phyloP scores from a whole-genome alignment of 192 early-diverging fungal genomes.

The Geosiphon pyriformis region DNA sequence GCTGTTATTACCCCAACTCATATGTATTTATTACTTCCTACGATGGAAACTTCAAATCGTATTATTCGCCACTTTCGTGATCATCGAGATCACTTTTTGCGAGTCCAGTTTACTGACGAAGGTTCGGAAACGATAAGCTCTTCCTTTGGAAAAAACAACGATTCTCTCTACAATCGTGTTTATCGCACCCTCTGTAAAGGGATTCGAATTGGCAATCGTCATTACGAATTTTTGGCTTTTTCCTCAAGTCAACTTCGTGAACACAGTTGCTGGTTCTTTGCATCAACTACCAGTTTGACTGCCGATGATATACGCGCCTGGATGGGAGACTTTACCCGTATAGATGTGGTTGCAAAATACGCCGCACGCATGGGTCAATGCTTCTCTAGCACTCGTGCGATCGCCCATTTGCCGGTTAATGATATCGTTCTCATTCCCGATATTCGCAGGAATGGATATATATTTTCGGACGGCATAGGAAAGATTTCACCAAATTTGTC shows the following conservation, averaged over 20 bases:
- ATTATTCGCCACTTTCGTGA: conserved; percentile 55
- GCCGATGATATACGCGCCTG: conserved; percentile 49
- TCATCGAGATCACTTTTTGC: conserved; percentile 53
- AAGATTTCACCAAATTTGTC: conserved; percentile 50
- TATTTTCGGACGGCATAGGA: conserved; percentile 75
- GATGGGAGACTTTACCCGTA: conserved; percentile 69
- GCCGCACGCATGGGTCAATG: conserved; percentile 70
- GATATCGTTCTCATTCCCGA: conserved; percentile 51
- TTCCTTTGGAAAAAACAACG: conserved; percentile 26
- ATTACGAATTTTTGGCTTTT: conserved; percentile 60
- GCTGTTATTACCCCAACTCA: conserved; percentile 64
- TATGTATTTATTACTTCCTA: conserved; percentile 56
- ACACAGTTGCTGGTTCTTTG: conserved; percentile 71
- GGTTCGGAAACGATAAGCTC: conserved; percentile 35
- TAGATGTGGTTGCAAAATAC: conserved; percentile 61
- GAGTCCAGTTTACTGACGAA: conserved; percentile 69
- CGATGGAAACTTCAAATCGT: conserved; percentile 68
- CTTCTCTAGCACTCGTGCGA: conserved; percentile 61
- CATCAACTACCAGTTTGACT: conserved; percentile 36
- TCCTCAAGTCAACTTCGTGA: conserved; percentile 59
- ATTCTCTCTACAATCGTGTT: conserved; percentile 49
- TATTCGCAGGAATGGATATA: conserved; percentile 49
- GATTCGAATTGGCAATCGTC: conserved; percentile 45
- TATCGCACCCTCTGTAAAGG: conserved; percentile 42
- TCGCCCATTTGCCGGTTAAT: conserved; percentile 31